Evolutionary conservation across 2,329 filamentous ascomycete genomes (phyloP).

Genomic region (Emericellopsis cladophorae): DNA sequence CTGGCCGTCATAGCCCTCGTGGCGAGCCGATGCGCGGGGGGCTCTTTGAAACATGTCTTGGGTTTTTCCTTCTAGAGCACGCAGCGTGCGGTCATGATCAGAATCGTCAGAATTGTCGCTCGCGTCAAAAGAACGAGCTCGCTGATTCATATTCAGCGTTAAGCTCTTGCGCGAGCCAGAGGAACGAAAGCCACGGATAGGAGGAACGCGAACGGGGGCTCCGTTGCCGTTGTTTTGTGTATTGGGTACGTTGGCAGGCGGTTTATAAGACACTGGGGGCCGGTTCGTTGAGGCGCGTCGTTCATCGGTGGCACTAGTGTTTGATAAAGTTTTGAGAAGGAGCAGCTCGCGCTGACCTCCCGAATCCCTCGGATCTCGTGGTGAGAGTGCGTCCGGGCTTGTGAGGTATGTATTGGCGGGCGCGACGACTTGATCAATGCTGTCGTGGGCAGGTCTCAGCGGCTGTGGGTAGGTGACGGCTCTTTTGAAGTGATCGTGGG

Average conservation of each 20-base stretch:
- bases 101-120: constrained; percentile 28
- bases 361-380: constrained; percentile 2
- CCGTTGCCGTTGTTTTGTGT: constrained; percentile 5
- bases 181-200: constrained; percentile 43
- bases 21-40: constrained; percentile 23
- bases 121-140: constrained; percentile 28
- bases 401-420: constrained; percentile 11
- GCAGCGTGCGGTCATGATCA: constrained; percentile 35
- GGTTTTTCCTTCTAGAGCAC: constrained; percentile 29
- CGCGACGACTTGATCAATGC: constrained; percentile 8
- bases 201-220: constrained; percentile 31
- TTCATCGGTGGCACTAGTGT: constrained; percentile 28
- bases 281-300: constrained; percentile 23
- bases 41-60: constrained; percentile 21
- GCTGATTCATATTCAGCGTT: constrained; percentile 37
- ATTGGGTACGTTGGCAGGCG: constrained; percentile 16
- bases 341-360: constrained; percentile 31
- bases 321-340: constrained; percentile 27
- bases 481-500: constrained; percentile 1
- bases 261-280: constrained; percentile 38
- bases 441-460: not conserved
- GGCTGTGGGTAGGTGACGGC: constrained; percentile 1
- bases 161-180: constrained; percentile 44
- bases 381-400: constrained; percentile 2
- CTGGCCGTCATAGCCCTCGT: constrained; percentile 25